Conservation (phyloP, 75 land plant genomes). For the Picea glauca region DNA sequence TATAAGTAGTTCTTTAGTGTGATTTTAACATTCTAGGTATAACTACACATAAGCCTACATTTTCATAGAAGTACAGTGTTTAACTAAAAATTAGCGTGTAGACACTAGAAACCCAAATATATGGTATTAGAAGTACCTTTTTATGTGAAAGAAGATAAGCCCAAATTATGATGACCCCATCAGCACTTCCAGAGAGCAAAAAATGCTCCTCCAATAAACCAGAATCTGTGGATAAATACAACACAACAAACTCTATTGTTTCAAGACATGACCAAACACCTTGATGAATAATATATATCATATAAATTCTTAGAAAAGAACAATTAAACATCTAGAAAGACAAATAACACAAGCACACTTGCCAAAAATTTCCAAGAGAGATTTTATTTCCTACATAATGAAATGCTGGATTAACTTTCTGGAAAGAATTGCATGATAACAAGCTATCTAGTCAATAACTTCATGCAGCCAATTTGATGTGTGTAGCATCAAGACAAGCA, state of each 20-base stretch:
- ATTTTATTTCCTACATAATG: too few species aligned
- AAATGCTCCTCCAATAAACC: slow-evolving; percentile 37
- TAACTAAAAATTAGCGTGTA: too few species aligned
- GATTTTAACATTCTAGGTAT: not conserved
- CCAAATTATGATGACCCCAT: slow-evolving; percentile 84
- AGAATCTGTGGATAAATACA: slow-evolving; percentile 1
- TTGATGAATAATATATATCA: not conserved
- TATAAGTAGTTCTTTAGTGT: not conserved
- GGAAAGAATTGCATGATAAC: too few species aligned
- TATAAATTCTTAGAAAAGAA: not conserved
- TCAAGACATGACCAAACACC: not conserved
- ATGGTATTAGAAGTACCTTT: slow-evolving; percentile 36
- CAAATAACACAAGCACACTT: not conserved
- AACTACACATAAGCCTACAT: slow-evolving; percentile 2
- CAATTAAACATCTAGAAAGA: not conserved
- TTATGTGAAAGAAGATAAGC: slow-evolving; percentile 35
- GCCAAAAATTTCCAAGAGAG: too few species aligned
- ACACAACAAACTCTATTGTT: not conserved
- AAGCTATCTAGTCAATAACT: too few species aligned
- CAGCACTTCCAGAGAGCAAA: slow-evolving; percentile 89
- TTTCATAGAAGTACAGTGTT: not conserved
- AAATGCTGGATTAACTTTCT: too few species aligned
- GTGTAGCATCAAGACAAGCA: not conserved
- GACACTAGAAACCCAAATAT: not conserved
- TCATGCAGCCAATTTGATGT: too few species aligned